Evolutionary conservation across 2,329 filamentous ascomycete species (phyloP).

Genomic region (Shiraia sp.): DNA sequence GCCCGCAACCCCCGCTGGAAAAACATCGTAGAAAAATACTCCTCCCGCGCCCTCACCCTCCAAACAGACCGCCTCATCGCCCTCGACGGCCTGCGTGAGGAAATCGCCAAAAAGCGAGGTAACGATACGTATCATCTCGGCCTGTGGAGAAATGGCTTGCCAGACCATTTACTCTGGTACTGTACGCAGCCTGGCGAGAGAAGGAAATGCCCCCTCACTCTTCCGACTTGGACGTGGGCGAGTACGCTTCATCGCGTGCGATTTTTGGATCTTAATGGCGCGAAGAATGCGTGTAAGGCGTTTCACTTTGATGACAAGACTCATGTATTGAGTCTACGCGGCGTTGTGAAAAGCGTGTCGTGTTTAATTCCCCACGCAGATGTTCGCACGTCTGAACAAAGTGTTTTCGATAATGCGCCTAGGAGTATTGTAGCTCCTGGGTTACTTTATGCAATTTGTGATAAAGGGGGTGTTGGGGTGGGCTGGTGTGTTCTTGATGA

Average conservation of each 20-base stretch:
- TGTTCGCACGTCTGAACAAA: too few relatives aligned
- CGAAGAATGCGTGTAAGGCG: slow-evolving; percentile 16
- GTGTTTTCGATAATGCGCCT: too few relatives aligned
- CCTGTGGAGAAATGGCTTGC: slow-evolving; percentile 23
- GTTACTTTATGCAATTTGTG: too few relatives aligned
- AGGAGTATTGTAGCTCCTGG: too few relatives aligned
- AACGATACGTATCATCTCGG: slow-evolving; percentile 18
- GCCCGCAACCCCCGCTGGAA: slow-evolving; percentile 27
- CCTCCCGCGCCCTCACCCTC: slow-evolving; percentile 8
- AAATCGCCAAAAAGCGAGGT: slow-evolving; percentile 8
- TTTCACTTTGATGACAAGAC: slow-evolving; percentile 14
- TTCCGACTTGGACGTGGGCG: slow-evolving; percentile 28
- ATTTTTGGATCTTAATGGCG: slow-evolving; percentile 20
- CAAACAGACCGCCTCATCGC: slow-evolving; percentile 23
- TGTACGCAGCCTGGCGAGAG: slow-evolving; percentile 13
- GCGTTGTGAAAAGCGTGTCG: slow-evolving; percentile 4
- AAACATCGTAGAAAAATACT: slow-evolving; percentile 23
- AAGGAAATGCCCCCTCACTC: slow-evolving; percentile 4
- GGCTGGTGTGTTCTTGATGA: too few relatives aligned
- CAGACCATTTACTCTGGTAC: slow-evolving; percentile 27
- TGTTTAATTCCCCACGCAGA: slow-evolving; percentile 1
- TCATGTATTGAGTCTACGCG: slow-evolving; percentile 9
- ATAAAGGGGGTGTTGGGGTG: too few relatives aligned
- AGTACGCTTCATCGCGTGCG: slow-evolving; percentile 22
- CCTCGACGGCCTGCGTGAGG: slow-evolving; percentile 9